Conservation (phyloP, 2,329 filamentous ascomycete species). For the Trichoderma guizhouense region DNA sequence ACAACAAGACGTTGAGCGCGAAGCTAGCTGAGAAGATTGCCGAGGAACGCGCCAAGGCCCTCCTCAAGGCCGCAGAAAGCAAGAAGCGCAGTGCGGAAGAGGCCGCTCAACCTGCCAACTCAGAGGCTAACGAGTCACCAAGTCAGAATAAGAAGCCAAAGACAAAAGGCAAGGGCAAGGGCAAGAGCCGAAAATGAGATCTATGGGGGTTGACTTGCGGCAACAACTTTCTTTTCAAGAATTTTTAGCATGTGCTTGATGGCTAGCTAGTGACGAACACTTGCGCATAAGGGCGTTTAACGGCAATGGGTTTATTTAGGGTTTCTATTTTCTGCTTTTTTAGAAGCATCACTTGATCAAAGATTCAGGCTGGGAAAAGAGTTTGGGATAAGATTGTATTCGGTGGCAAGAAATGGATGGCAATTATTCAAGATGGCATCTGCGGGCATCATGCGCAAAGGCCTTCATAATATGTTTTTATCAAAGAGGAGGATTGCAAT, state of each 20-base stretch:
- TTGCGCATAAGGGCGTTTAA: background rate
- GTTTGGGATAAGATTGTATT: background rate
- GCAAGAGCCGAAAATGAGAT: constrained; percentile 16
- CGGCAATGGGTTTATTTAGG: background rate
- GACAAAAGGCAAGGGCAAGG: constrained; percentile 30
- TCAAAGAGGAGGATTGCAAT: background rate
- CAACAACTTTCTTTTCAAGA: background rate
- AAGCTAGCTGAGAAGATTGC: constrained; percentile 56
- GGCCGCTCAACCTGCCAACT: constrained; percentile 25
- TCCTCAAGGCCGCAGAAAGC: constrained; percentile 44
- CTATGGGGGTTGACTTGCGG: background rate
- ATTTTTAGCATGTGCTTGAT: background rate
- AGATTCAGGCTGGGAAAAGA: background rate
- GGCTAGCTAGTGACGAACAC: background rate
- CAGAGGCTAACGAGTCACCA: constrained; percentile 23
- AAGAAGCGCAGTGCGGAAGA: constrained; percentile 44
- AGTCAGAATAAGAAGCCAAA: constrained; percentile 35
- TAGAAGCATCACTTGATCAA: background rate
- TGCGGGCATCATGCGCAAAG: background rate
- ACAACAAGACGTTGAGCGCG: constrained; percentile 50
- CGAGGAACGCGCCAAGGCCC: constrained; percentile 52
- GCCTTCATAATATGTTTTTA: background rate
- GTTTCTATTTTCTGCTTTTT: background rate
- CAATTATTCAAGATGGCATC: background rate
- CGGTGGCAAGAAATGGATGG: background rate